Evolutionary conservation across 441 rosid genomes (phyloP).

Genomic region (Euphorbia corollata): DNA sequence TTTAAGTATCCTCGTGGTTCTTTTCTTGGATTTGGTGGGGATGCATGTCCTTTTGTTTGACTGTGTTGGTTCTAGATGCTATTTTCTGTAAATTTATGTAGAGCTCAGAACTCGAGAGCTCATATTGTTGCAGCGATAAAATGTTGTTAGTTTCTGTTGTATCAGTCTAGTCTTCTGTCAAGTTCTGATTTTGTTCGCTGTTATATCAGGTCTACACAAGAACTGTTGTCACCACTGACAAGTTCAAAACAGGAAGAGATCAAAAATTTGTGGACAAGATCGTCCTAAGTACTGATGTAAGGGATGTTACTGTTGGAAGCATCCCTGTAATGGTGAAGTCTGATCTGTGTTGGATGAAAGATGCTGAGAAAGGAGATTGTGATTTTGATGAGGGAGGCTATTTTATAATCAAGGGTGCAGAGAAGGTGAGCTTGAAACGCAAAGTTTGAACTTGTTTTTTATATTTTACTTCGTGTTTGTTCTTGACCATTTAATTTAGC

Average conservation of each 20-base stretch:
- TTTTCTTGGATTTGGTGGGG: no score
- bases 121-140: no score
- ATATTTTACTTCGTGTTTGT: no score
- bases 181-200: slow-evolving; percentile 6
- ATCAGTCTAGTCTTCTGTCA: neutral
- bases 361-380: slow-evolving; percentile 55
- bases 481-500: neutral
- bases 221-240: slow-evolving; percentile 48
- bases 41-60: no score
- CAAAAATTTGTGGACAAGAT: slow-evolving; percentile 36
- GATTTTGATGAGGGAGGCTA: slow-evolving; percentile 90
- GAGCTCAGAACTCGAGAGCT: no score
- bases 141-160: no score
- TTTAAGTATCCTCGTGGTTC: no score
- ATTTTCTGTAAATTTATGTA: no score
- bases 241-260: slow-evolving; percentile 79
- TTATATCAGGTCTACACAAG: slow-evolving; percentile 46
- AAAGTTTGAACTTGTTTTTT: slow-evolving; percentile 1
- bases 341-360: slow-evolving; percentile 68
- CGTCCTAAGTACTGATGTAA: slow-evolving; percentile 27
- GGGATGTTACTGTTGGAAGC: slow-evolving; percentile 60
- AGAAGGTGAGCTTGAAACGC: slow-evolving; percentile 51
- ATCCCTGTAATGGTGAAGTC: slow-evolving; percentile 92
- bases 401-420: slow-evolving; percentile 83
- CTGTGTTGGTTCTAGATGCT: no score